phyloP scores from a whole-genome alignment of 2,329 filamentous ascomycete genomes.

The Hypomyces perniciosus region DNA sequence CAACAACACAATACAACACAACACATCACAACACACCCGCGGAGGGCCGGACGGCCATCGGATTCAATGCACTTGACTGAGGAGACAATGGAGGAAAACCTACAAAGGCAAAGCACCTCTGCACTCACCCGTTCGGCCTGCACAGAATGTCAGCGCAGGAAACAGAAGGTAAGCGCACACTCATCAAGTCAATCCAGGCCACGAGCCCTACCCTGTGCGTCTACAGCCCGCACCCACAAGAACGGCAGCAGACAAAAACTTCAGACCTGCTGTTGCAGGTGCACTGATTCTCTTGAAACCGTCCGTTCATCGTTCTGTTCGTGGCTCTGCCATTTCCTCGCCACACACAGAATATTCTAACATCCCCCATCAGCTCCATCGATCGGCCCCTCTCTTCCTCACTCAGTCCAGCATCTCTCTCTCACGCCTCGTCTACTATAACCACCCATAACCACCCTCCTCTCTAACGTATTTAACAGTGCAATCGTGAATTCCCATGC shows the following conservation, averaged over 20 bases:
- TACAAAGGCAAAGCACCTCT: constrained; percentile 11
- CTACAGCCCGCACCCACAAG: background rate
- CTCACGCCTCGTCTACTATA: too few species aligned
- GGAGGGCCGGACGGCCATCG: background rate
- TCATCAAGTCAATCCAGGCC: background rate
- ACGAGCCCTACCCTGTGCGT: background rate
- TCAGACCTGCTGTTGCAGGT: too few species aligned
- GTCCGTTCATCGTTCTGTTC: too few species aligned
- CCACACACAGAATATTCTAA: too few species aligned
- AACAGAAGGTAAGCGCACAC: constrained; percentile 29
- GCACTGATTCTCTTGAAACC: too few species aligned
- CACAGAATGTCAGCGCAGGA: constrained; percentile 37
- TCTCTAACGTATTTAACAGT: constrained; percentile 20
- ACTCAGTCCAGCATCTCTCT: background rate
- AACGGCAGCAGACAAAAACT: background rate
- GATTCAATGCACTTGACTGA: background rate
- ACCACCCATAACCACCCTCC: background rate
- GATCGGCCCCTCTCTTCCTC: too few species aligned
- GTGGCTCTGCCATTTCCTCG: too few species aligned
- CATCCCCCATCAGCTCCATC: too few species aligned
- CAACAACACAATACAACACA: background rate
- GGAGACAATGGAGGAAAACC: constrained; percentile 9
- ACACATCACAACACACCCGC: background rate
- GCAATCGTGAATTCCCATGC: constrained; percentile 35
- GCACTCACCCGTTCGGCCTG: constrained; percentile 29